Evolutionary conservation across 2,329 filamentous ascomycete species (phyloP).

Genomic region (Massarina eburnea): DNA sequence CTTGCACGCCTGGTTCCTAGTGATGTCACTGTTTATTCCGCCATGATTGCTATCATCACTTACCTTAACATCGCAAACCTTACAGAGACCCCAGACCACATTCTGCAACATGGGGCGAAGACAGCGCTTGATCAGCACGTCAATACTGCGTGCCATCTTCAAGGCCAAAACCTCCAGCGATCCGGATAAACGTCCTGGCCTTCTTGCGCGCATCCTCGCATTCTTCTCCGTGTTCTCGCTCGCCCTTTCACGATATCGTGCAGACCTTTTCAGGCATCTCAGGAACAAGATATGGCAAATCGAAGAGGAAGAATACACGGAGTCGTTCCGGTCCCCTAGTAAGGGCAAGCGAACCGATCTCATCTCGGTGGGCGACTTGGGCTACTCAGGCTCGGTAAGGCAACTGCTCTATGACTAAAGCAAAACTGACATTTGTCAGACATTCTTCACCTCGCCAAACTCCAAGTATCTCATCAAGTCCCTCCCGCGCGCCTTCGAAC

Average conservation of each 20-base stretch:
- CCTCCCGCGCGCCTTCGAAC: constrained; percentile 68
- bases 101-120: constrained; percentile 37
- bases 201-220: constrained; percentile 50
- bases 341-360: constrained; percentile 48
- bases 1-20: too few species aligned
- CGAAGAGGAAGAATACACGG: constrained; percentile 56
- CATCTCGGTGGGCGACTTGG: constrained; percentile 66
- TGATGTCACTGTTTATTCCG: too few species aligned
- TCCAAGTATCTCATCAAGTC: constrained; percentile 72
- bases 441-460: constrained; percentile 70
- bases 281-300: constrained; percentile 57
- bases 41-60: too few species aligned
- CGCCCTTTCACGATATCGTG: constrained; percentile 50
- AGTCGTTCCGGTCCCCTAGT: constrained; percentile 52
- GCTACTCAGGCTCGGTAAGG: constrained; percentile 68
- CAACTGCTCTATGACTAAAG: background rate
- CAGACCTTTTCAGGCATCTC: constrained; percentile 54
- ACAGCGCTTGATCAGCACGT: constrained; percentile 39
- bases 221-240: constrained; percentile 60
- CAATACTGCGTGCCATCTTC: constrained; percentile 42
- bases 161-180: constrained; percentile 19
- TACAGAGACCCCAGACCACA: background rate
- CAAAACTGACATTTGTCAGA: constrained; percentile 42
- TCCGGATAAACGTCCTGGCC: constrained; percentile 21
- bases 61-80: constrained; percentile 4